Conservation (phyloP, 352 stramenopile species). For the Globisporangium mamillatum region DNA sequence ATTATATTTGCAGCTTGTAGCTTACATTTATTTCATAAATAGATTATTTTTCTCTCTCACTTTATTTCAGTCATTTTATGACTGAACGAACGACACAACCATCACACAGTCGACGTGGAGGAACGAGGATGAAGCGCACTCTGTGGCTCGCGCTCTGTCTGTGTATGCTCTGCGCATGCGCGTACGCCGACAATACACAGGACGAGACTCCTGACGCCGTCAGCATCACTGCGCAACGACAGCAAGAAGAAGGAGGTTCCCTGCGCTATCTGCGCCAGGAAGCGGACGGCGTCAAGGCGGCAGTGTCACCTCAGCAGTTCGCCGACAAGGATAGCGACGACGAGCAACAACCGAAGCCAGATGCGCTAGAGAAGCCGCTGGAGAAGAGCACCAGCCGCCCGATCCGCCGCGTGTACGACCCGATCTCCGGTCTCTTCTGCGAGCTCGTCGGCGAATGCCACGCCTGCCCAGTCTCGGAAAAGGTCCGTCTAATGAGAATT, state of each 20-base stretch:
- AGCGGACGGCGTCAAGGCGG: neutral
- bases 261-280: neutral
- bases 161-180: conserved; percentile 19
- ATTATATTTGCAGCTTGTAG: neutral
- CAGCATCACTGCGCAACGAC: neutral
- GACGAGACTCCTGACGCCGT: neutral
- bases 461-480: conserved; percentile 53
- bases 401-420: conserved; percentile 60
- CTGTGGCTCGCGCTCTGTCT: conserved; percentile 10
- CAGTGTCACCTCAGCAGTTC: neutral
- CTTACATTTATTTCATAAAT: neutral
- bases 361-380: conserved; percentile 15
- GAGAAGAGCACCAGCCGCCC: conserved; percentile 24
- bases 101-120: neutral
- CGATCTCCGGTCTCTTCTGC: conserved; percentile 56
- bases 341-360: neutral
- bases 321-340: neutral
- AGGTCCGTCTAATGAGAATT: conserved; percentile 4
- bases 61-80: no score
- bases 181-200: neutral
- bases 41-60: neutral
- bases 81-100: neutral
- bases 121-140: conserved; percentile 13
- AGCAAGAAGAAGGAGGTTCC: neutral
- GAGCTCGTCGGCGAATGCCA: conserved; percentile 50